phyloP scores from a whole-genome alignment of 257 asterid species.

The Mentha longifolia region DNA sequence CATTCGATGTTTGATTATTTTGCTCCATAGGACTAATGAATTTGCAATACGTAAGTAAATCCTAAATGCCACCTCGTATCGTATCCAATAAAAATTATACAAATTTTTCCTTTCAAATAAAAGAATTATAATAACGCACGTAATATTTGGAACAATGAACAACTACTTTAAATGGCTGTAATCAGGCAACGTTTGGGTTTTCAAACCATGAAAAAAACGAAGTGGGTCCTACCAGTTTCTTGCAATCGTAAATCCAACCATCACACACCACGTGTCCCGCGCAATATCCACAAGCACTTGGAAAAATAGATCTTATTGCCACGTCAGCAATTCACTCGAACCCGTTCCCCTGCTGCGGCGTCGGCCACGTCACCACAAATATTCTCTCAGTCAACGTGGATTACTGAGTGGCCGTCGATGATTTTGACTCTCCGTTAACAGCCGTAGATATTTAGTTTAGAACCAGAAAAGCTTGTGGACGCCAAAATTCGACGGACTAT shows the following conservation, averaged over 20 bases:
- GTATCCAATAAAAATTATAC: too few species aligned
- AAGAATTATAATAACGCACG: too few species aligned
- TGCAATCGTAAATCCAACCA: constrained; percentile 19
- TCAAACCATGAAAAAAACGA: not conserved
- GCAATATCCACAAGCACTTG: constrained; percentile 25
- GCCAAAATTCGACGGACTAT: constrained; percentile 38
- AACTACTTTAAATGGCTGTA: constrained; percentile 18
- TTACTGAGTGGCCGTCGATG: constrained; percentile 29
- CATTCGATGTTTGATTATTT: too few species aligned
- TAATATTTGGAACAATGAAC: not conserved
- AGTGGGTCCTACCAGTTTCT: constrained; percentile 20
- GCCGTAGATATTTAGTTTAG: constrained; percentile 33
- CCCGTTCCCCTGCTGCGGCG: constrained; percentile 26
- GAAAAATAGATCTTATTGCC: constrained; percentile 33
- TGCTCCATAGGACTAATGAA: too few species aligned
- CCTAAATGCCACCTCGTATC: too few species aligned
- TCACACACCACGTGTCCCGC: constrained; percentile 20
- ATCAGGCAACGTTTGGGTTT: constrained; percentile 35
- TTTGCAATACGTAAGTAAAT: too few species aligned
- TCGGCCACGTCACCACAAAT: constrained; percentile 42
- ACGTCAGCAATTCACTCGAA: constrained; percentile 30
- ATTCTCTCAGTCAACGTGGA: constrained; percentile 26
- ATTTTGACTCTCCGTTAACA: not conserved
- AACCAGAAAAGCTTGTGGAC: constrained; percentile 39
- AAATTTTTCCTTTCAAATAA: too few species aligned